Evolutionary conservation across 2,329 filamentous ascomycete genomes (phyloP).

Genomic region (Phyllosticta capitalensis): DNA sequence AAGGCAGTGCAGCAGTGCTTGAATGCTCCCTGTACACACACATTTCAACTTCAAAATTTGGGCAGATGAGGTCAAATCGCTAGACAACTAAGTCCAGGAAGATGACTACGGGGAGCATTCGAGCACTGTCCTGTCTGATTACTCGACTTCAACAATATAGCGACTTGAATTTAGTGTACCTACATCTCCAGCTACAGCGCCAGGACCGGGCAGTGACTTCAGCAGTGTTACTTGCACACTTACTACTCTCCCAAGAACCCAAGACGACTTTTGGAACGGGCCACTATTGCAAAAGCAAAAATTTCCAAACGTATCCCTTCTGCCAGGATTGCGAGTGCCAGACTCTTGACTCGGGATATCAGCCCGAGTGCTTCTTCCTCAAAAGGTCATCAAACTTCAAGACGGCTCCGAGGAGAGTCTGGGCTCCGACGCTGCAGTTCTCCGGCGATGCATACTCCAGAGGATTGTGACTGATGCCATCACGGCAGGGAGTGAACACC

Average conservation of each 20-base stretch:
- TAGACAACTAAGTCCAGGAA: too few species aligned
- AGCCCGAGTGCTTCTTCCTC: background rate
- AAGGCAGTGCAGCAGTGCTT: too few species aligned
- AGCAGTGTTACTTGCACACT: background rate
- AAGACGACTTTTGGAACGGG: background rate
- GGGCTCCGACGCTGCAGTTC: conserved; percentile 48
- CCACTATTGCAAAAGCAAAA: background rate
- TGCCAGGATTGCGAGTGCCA: background rate
- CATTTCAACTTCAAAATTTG: too few species aligned
- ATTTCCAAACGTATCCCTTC: background rate
- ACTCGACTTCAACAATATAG: too few species aligned
- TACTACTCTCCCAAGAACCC: background rate
- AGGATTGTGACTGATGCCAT: conserved; percentile 56
- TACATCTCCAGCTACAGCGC: background rate
- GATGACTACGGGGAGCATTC: too few species aligned
- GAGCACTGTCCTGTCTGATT: too few species aligned
- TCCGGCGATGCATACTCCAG: conserved; percentile 52
- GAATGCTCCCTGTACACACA: too few species aligned
- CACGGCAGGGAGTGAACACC: conserved; percentile 57
- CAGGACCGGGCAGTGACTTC: background rate
- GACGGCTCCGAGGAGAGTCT: conserved; percentile 17
- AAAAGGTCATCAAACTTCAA: conserved; percentile 17
- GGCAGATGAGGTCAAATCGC: too few species aligned
- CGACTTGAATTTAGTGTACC: background rate
- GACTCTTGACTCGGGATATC: background rate